Percentiles rank a stretch among this genome's conserved stretches.
These are phyloP conservation scores for Bolboschoenoplectus hybrid DNA, from an alignment of 202 grass and related monocot genomes.

Conservation along the genomic window DNA sequence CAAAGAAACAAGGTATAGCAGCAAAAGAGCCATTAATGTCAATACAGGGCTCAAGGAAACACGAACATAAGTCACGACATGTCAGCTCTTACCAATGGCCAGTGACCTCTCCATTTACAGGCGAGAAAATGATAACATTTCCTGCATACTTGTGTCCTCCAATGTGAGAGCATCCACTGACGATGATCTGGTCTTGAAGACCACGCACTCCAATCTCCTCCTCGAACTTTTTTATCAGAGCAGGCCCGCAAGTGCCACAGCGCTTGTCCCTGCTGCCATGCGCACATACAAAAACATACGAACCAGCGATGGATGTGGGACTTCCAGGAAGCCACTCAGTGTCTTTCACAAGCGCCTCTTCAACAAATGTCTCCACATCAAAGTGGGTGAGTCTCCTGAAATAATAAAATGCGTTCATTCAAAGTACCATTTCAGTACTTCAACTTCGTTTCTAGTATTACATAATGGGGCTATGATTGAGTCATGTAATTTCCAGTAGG, in stretches of 20 bases:
- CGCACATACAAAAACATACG: conserved; percentile 86
- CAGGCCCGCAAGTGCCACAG: conserved; percentile 88
- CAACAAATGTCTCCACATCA: conserved; percentile 90
- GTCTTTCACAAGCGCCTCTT: conserved; percentile 92
- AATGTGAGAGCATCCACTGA: conserved; percentile 87
- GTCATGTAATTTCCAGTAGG: neutral
- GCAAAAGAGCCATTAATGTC: conserved; percentile 7
- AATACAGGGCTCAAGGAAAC: neutral
- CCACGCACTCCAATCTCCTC: conserved; percentile 66
- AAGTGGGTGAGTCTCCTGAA: conserved; percentile 83
- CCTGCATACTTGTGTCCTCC: conserved; percentile 99
- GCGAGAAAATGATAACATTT: conserved; percentile 89
- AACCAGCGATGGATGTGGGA: conserved; percentile 64
- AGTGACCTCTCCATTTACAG: conserved; percentile 62
- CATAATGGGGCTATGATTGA: neutral
- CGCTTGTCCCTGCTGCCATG: conserved; percentile 89
- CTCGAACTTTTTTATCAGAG: conserved; percentile 77
- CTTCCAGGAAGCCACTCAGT: conserved; percentile 73
- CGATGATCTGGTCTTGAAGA: conserved; percentile 63
- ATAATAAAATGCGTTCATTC: conserved; percentile 35
- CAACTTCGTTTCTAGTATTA: conserved; percentile 1
- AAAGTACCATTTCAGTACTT: conserved; percentile 26
- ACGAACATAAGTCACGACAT: conserved; percentile 8
- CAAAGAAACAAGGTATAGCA: neutral
- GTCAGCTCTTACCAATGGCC: conserved; percentile 87